Evolutionary conservation across 1,284 basidiomycete species (phyloP).

Genomic region (Pseudozyma hubeiensis): DNA sequence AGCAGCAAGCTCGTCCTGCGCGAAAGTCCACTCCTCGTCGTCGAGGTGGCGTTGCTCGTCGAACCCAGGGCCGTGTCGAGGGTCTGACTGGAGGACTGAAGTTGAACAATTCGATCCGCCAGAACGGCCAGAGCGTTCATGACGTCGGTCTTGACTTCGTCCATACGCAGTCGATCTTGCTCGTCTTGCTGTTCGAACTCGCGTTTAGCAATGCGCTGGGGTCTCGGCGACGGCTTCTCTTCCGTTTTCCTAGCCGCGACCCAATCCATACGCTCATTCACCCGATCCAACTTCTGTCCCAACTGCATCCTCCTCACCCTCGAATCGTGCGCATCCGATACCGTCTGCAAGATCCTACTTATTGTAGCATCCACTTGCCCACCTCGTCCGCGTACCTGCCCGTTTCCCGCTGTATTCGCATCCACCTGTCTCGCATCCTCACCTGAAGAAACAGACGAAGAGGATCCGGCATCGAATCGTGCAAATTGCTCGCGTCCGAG

Average conservation of each 20-base stretch:
- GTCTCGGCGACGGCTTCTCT: not conserved
- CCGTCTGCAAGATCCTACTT: slow-evolving; percentile 16
- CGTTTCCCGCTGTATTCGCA: slow-evolving; percentile 14
- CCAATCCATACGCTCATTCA: not conserved
- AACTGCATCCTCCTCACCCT: slow-evolving; percentile 4
- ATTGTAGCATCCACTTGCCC: slow-evolving; percentile 15
- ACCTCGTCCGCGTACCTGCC: not conserved
- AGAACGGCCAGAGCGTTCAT: slow-evolving; percentile 20
- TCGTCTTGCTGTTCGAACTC: slow-evolving; percentile 1
- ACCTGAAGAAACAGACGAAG: slow-evolving; percentile 7
- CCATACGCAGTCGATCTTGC: slow-evolving; percentile 5
- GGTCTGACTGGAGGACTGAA: not conserved
- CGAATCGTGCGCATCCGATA: slow-evolving; percentile 10
- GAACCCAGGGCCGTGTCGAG: not conserved
- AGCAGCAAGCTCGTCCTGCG: slow-evolving; percentile 1
- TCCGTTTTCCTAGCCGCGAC: not conserved
- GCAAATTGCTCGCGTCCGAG: slow-evolving; percentile 15
- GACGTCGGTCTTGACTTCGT: slow-evolving; percentile 20
- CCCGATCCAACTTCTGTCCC: slow-evolving; percentile 9
- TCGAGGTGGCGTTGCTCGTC: no score
- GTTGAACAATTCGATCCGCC: slow-evolving; percentile 20
- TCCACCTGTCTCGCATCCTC: not conserved
- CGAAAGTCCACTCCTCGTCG: not conserved
- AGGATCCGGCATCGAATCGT: slow-evolving; percentile 8
- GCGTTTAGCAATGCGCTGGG: no score